phyloP scores from a whole-genome alignment of 192 early-diverging fungal species.

The Allomyces macrogynus region DNA sequence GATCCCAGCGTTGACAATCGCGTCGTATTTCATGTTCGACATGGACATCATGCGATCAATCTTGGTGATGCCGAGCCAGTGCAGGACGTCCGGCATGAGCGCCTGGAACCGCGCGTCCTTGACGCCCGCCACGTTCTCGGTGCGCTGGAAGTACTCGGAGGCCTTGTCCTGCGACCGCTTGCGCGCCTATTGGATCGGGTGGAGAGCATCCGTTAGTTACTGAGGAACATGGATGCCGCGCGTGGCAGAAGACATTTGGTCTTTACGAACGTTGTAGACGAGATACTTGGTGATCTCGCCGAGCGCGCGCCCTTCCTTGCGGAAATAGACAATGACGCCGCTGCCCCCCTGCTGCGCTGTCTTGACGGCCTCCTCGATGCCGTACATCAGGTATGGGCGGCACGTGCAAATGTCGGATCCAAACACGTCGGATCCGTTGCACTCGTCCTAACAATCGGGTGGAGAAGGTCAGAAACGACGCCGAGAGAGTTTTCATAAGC shows the following conservation, averaged over 20 bases:
- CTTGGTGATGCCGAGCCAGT: constrained; percentile 83
- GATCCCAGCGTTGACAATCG: constrained; percentile 70
- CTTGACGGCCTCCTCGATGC: constrained; percentile 74
- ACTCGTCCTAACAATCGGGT: constrained; percentile 39
- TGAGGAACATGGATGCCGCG: neutral
- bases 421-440: constrained; percentile 80
- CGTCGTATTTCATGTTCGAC: constrained; percentile 64
- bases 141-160: constrained; percentile 69
- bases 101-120: constrained; percentile 96
- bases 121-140: constrained; percentile 64
- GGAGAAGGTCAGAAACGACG: too few relatives aligned
- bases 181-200: constrained; percentile 11
- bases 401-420: constrained; percentile 73
- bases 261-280: constrained; percentile 87
- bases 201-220: neutral
- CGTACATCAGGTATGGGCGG: constrained; percentile 61
- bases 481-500: too few relatives aligned
- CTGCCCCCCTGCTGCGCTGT: constrained; percentile 79
- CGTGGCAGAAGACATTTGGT: too few relatives aligned
- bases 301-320: constrained; percentile 83
- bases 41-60: constrained; percentile 75
- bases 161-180: constrained; percentile 71
- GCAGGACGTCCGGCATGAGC: constrained; percentile 86
- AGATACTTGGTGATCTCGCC: constrained; percentile 93
- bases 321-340: constrained; percentile 87